Evolutionary conservation across 1,284 basidiomycete genomes (phyloP), one percentile per base, ranked within the genome.

Genomic region (Macrocybe sp.): DNA sequence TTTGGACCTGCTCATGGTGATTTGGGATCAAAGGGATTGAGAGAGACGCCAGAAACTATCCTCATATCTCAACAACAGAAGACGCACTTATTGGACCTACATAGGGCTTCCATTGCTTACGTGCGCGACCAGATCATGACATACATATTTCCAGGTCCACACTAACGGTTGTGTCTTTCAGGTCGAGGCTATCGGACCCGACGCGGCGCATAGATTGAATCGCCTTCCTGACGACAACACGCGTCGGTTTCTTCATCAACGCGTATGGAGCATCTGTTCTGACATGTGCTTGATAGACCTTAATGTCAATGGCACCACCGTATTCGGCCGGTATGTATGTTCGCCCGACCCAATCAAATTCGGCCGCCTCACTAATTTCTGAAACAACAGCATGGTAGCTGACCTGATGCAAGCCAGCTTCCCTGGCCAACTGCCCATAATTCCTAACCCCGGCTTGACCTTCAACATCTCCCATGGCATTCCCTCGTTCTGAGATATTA

Each of bases 121-220:
- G 62, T 65, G 37, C 48, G 56, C 22, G 7, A 35, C 11, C 22
- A 22, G 22, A 22, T 22, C 4, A 22, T 22, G 4, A 22, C 22
- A 22, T 22, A 22, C 22, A 22, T 41, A 39, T 36, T 41, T 42
- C 10, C n/a, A 33, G 14, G 16, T 6, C 9, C 8, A 11, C 16
- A 32, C 9, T 37, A 16, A 9, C 28, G 32, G 16, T 34, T 14
- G n/a, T 37, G 22, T 46, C 14, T 12, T 35, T 39, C 36, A 64
- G 64, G 59, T 64, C 28, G 65, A 72, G 49, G 64, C 61, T 1
- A 72, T 74, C 41, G 73, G 73, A 6, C 64, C 66, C 4, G 64
- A 68, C 44, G 66, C 70, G 7, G 62, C 70, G 11, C 70, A 73
- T 53, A 55, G 64, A 8, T 59, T 75, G 38, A 74, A 74, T 50